Percentiles rank a stretch among this genome's conserved stretches.
Evolutionary conservation across 495 filamentous ascomycete species (phyloP).

Genomic region (Cryomyces minteri): DNA sequence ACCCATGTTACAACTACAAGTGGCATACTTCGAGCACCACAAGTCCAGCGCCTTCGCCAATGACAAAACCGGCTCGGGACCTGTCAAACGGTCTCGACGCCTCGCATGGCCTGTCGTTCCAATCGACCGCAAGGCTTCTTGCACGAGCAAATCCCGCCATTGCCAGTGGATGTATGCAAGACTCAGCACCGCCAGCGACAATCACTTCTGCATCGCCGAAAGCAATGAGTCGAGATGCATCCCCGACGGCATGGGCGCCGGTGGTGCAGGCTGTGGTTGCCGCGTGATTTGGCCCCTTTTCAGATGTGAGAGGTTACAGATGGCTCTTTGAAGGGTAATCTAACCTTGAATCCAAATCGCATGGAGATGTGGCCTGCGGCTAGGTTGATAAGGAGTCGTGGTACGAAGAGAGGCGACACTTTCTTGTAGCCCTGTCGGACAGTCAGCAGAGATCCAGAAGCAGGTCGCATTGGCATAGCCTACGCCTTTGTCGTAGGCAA

Average conservation of each 20-base stretch:
- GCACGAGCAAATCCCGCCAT: conserved; percentile 83
- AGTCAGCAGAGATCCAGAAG: background rate
- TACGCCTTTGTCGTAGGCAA: conserved; percentile 58
- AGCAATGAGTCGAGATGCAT: conserved; percentile 78
- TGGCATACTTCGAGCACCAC: conserved; percentile 53
- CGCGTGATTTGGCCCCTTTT: conserved; percentile 71
- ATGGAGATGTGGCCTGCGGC: conserved; percentile 90
- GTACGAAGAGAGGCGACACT: conserved; percentile 82
- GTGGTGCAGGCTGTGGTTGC: conserved; percentile 91
- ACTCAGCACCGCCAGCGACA: conserved; percentile 85
- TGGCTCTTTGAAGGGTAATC: background rate
- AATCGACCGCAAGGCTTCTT: conserved; percentile 63
- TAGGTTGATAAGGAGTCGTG: conserved; percentile 81
- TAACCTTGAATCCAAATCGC: conserved; percentile 64
- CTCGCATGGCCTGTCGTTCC: conserved; percentile 51
- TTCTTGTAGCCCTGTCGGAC: conserved; percentile 61
- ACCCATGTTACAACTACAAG: background rate
- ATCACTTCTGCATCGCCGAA: conserved; percentile 86
- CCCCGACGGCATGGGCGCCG: conserved; percentile 82
- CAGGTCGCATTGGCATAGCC: background rate
- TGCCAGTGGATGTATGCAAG: conserved; percentile 87
- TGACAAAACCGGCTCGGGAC: conserved; percentile 71
- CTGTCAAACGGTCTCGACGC: conserved; percentile 79
- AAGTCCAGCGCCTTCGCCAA: conserved; percentile 82
- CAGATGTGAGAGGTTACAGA: background rate